Evolutionary conservation across 495 filamentous ascomycete species (phyloP), one percentile per base, ranked within the genome.

Genomic region (Saxispiralis lemnorum): DNA sequence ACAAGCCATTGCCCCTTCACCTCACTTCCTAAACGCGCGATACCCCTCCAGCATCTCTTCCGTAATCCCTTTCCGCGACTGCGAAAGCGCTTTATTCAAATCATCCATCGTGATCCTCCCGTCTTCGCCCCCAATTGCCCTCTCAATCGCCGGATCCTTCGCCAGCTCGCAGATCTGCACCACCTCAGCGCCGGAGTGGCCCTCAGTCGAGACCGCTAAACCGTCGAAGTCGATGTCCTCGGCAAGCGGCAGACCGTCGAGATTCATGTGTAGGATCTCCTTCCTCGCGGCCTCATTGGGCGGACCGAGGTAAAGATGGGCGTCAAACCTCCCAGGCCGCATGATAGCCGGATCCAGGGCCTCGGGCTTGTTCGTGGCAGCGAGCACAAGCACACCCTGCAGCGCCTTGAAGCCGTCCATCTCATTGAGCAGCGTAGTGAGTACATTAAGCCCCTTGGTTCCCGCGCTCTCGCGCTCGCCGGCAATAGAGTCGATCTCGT

Each of bases 401-500:
- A 93, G 61, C 21, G 76, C 71, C 54, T 93, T 82, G 51, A 97
- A 88, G 16, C 89, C 89, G 55, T 96, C 88, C 79, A 97, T 88
- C 58, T 97, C 89, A 51, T 86, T 96, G 7, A 97, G 67, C 24
- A 97, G 58, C 1, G 89, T 92, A 2, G 88, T 92, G 2, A 97
- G 67, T 12, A 93, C 81, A 60, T 94, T 89, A 16, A 93, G 67
- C 6, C 72, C 69, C 20, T 61, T 66, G 18, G 39, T 44, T 16
- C 61, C 55, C 3, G 61, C 64, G 17, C 69, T 63, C 12, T 66
- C 62, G 24, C 60, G 71, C 47, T 75, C 73, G 9, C 78, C 75
- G n/a, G 76, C 86, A 45, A 97, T 86, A 5, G 85, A 77, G 63
- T 97, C 89, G 53, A 97, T 92, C 59, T 97, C 89, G 59, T 97